Conservation (phyloP, 495 filamentous ascomycete genomes). For the Thermothielavioides terrestris region DNA sequence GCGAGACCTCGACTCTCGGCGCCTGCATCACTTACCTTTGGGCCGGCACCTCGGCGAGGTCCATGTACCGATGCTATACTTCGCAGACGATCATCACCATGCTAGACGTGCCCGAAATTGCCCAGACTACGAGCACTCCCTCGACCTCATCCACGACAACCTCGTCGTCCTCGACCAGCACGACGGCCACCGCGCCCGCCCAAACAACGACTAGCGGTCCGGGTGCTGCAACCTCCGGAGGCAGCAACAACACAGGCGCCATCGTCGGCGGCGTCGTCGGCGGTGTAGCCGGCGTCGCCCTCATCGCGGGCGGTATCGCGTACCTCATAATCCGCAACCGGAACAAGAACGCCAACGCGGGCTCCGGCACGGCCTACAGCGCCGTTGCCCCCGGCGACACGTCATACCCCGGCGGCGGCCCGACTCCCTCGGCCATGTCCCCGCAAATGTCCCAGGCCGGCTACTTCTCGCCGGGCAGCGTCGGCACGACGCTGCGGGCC, state of each 20-base stretch:
- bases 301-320: conserved; percentile 14
- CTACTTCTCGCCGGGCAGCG: conserved; percentile 1
- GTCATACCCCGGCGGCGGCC: conserved; percentile 1
- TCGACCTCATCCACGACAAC: conserved; percentile 2
- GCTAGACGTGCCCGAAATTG: conserved; percentile 22
- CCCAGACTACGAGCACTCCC: conserved; percentile 18
- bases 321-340: conserved; percentile 16
- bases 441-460: conserved; percentile 9
- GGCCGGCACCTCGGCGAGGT: conserved; percentile 20
- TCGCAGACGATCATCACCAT: conserved; percentile 18
- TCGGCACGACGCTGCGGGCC: background rate
- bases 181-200: background rate
- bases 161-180: background rate
- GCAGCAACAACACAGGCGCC: conserved; percentile 17
- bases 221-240: background rate
- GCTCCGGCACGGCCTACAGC: conserved; percentile 8
- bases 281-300: conserved; percentile 15
- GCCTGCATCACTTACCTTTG: conserved; percentile 33
- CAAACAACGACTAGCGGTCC: background rate
- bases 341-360: conserved; percentile 9
- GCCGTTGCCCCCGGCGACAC: conserved; percentile 12
- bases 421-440: background rate
- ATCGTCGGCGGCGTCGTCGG: conserved; percentile 27
- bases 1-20: conserved; percentile 1
- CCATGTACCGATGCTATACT: conserved; percentile 31